phyloP scores from a whole-genome alignment of 2,329 filamentous ascomycete species.

The Colletotrichum sp. region DNA sequence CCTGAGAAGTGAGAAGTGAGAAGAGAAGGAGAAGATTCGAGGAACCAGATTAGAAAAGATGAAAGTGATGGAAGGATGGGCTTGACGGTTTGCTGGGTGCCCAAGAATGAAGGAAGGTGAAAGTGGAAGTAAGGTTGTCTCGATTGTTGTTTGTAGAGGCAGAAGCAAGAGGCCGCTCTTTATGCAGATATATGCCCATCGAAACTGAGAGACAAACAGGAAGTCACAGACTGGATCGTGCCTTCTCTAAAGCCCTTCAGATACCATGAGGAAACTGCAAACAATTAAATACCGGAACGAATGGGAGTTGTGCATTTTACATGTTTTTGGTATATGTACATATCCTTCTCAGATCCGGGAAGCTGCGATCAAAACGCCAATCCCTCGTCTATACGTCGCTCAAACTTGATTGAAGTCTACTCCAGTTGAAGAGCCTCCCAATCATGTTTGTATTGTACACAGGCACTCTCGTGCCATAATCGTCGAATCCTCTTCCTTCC shows the following conservation, averaged over 20 bases:
- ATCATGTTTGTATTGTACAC: constrained; percentile 2
- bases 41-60: neutral
- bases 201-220: neutral
- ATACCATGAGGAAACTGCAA: neutral
- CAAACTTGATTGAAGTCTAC: neutral
- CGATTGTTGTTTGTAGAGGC: neutral
- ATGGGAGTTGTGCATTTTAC: constrained; percentile 3
- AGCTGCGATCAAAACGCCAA: constrained; percentile 4
- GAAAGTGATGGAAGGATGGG: too few relatives aligned
- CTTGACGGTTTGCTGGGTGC: too few relatives aligned
- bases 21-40: neutral
- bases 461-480: neutral
- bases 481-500: neutral
- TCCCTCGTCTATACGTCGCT: neutral
- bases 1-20: neutral
- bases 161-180: neutral
- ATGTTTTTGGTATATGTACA: neutral
- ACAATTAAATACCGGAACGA: neutral
- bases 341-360: neutral
- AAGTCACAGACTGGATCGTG: rapidly evolving
- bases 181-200: neutral
- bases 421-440: neutral
- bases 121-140: neutral
- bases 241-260: neutral
- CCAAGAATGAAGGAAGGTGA: neutral